phyloP scores from a whole-genome alignment of 345 rosid genomes.

The Carallia brachiata region DNA sequence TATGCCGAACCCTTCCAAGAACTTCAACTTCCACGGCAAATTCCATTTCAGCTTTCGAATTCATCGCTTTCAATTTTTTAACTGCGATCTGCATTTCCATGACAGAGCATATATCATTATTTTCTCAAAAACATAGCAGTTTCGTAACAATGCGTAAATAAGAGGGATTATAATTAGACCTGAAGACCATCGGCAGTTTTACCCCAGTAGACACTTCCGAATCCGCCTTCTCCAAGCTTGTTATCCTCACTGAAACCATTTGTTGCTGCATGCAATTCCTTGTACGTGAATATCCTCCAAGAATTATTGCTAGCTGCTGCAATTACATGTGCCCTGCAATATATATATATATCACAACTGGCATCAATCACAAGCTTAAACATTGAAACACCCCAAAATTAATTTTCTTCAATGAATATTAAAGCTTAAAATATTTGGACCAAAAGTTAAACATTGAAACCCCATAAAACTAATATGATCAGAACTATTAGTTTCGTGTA shows the following conservation, averaged over 20 bases:
- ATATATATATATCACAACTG: background rate
- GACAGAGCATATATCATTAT: too few relatives aligned
- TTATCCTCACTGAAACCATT: conserved; percentile 66
- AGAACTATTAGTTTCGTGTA: conserved; percentile 9
- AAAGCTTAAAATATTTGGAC: background rate
- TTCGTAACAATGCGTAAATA: background rate
- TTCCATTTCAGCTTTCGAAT: conserved; percentile 74
- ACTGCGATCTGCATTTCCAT: conserved; percentile 49
- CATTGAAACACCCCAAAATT: too few relatives aligned
- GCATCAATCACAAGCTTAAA: too few relatives aligned
- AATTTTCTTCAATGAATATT: background rate
- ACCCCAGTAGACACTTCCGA: conserved; percentile 82
- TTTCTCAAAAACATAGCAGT: too few relatives aligned
- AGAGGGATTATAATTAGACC: conserved; percentile 23
- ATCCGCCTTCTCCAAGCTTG: conserved; percentile 40
- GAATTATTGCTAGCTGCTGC: conserved; percentile 31
- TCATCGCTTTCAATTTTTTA: conserved; percentile 67
- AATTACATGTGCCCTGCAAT: conserved; percentile 14
- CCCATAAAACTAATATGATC: background rate
- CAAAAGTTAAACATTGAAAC: background rate
- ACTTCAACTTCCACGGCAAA: conserved; percentile 76
- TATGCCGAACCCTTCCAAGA: conserved; percentile 70
- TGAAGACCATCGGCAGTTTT: conserved; percentile 64
- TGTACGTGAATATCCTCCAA: conserved; percentile 74
- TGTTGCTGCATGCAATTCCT: conserved; percentile 60